Base-by-base conservation (phyloP, 352 stramenopile genomes). In the Globisporangium emineosum region DNA sequence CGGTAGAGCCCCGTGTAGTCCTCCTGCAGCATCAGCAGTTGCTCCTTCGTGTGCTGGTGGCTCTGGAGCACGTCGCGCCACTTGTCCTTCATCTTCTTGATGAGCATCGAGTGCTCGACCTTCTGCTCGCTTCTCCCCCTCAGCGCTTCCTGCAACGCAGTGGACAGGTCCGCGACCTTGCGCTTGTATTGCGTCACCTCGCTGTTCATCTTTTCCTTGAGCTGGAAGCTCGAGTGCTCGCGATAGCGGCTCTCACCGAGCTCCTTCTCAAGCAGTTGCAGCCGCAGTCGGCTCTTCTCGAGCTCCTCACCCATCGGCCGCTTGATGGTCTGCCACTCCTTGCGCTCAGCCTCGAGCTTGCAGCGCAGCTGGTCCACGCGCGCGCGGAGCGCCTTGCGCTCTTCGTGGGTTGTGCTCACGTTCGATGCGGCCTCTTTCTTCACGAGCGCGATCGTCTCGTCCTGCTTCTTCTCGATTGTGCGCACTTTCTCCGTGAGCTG, bases 261-360 rank as follows among this genome's bases (percentile, higher is more conserved):
- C 59, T 93, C 83, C 47, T 91, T 90, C 61, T 91, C 81, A 2
- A 93, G 65, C 1, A 89, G 60, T 0, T 85, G 65, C 13, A 90
- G 51, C 3, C 78, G 69, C 25, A 76, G 67, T 13, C 76, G 78
- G 52, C 54, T 72, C 49, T 86, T 86, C 45, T 81, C 70, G n/a
- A 88, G 57, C 55, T 92, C 68, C n/a, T 92, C 75, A 1, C 25
- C 49, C 32, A 94, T 66, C 25, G 78, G 73, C 2, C 69, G 78
- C 32, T 81, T 76, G n/a, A 79, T 43, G 52, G 66, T 73, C 43
- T 86, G 67, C 78, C 79, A 91, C 49, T 90, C 77, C 63, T 91
- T 92, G 29, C 81, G 75, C 57, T 94, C 83, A 5, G 32, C 72
- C 53, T 92, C 83, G 13, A 91, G 60, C 21, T 87, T 89, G 47